phyloP scores from a whole-genome alignment of 208 protist genomes.

The Leishmania major region DNA sequence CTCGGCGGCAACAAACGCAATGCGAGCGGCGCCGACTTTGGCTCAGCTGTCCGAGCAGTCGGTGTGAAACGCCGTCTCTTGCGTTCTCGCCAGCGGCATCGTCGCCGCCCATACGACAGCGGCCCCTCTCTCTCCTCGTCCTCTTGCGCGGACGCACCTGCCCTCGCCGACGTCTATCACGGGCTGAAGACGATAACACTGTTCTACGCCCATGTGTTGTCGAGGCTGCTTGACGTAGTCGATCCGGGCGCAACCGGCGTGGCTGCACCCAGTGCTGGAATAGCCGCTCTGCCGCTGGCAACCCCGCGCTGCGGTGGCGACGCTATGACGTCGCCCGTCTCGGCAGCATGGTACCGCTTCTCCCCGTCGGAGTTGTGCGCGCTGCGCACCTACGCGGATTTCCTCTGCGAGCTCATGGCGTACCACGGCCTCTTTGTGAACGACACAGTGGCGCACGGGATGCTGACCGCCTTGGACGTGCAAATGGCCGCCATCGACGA shows the following conservation, averaged over 20 bases:
- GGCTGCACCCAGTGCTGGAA: not conserved
- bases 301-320: not conserved
- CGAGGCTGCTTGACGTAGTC: slow-evolving; percentile 15
- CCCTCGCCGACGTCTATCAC: slow-evolving; percentile 11
- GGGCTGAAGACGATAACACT: slow-evolving; percentile 16
- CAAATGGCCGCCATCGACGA: slow-evolving; percentile 38
- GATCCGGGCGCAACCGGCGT: not conserved
- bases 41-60: not conserved
- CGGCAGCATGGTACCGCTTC: slow-evolving; percentile 4
- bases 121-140: not conserved
- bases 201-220: slow-evolving; percentile 16
- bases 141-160: too few species aligned
- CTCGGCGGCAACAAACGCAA: not conserved
- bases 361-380: slow-evolving; percentile 35
- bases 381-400: slow-evolving; percentile 52
- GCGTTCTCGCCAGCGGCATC: not conserved
- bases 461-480: slow-evolving; percentile 41
- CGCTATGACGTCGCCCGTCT: not conserved
- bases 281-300: not conserved
- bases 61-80: not conserved
- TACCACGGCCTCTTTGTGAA: slow-evolving; percentile 78
- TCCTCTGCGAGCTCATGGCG: slow-evolving; percentile 74
- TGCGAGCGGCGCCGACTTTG: not conserved
- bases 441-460: slow-evolving; percentile 33
- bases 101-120: not conserved